Evolutionary conservation across 2,329 filamentous ascomycete species (phyloP).

Genomic region (Lasiodiplodia citricola): DNA sequence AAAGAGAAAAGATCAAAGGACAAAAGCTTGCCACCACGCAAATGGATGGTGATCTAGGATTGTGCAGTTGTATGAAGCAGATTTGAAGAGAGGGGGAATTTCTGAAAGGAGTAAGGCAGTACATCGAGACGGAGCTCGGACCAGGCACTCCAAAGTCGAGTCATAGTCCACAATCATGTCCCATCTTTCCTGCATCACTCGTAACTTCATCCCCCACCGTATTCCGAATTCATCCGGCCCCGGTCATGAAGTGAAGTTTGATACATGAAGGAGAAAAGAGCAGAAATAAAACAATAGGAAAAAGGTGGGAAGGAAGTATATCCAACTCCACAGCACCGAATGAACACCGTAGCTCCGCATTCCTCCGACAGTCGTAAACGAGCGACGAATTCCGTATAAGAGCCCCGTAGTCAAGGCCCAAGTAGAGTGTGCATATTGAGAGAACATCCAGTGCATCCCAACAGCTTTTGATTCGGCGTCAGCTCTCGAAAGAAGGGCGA

Average conservation of each 20-base stretch:
- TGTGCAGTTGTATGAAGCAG: not conserved
- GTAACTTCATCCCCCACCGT: constrained; percentile 13
- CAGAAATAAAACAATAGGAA: not conserved
- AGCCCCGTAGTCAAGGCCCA: not conserved
- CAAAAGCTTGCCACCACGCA: not conserved
- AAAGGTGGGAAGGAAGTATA: constrained; percentile 5
- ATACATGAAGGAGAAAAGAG: constrained; percentile 14
- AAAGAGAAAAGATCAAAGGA: not conserved
- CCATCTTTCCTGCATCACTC: constrained; percentile 18
- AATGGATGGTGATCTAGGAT: constrained; percentile 10
- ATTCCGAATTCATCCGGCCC: constrained; percentile 15
- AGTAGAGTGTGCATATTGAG: not conserved
- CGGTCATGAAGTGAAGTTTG: constrained; percentile 24
- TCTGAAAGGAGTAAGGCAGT: constrained; percentile 15
- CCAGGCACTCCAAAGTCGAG: constrained; percentile 6
- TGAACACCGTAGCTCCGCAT: constrained; percentile 22
- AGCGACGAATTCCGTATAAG: constrained; percentile 14
- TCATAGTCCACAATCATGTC: constrained; percentile 21
- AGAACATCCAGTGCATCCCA: constrained; percentile 25
- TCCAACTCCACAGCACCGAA: constrained; percentile 26
- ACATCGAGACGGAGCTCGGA: constrained; percentile 13
- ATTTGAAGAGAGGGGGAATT: constrained; percentile 4
- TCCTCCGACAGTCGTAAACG: constrained; percentile 23
- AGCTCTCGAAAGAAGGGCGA: not conserved
- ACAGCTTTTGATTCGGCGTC: not conserved